Percentiles rank a stretch among this genome's conserved stretches.
phyloP scores from a whole-genome alignment of 768 basidiomycete species.

The Dentipellis sp. region DNA sequence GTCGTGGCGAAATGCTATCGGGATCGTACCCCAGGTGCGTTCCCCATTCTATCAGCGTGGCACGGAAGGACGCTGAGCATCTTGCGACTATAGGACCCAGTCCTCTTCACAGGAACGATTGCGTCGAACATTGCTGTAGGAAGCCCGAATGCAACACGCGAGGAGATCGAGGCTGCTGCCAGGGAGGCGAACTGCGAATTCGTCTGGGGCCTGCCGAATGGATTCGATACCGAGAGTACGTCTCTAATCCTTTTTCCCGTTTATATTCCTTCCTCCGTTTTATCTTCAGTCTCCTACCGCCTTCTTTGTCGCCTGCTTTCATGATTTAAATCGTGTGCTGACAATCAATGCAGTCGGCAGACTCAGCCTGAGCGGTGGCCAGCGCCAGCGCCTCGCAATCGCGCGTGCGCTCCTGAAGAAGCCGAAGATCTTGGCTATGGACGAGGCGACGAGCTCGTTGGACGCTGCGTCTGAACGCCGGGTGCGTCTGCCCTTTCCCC shows the following conservation, averaged over 20 bases:
- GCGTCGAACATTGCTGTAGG: slow-evolving; percentile 94
- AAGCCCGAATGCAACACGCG: slow-evolving; percentile 59
- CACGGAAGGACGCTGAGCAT: neutral
- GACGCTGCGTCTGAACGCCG: slow-evolving; percentile 85
- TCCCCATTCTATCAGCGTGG: neutral
- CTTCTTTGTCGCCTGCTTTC: neutral
- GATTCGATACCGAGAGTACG: slow-evolving; percentile 89
- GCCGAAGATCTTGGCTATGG: slow-evolving; percentile 79
- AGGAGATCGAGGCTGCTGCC: slow-evolving; percentile 83
- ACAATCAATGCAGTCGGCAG: slow-evolving; percentile 42
- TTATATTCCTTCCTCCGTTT: neutral
- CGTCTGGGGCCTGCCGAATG: slow-evolving; percentile 88
- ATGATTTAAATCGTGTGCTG: neutral
- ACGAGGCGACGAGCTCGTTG: slow-evolving; percentile 84
- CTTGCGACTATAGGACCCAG: slow-evolving; percentile 45
- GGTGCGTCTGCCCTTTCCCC: slow-evolving; percentile 26
- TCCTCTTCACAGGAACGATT: slow-evolving; percentile 87
- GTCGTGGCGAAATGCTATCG: slow-evolving; percentile 84
- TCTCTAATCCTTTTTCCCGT: neutral
- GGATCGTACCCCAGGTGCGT: slow-evolving; percentile 80
- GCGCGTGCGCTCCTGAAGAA: slow-evolving; percentile 84
- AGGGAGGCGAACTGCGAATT: slow-evolving; percentile 93
- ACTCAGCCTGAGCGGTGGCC: slow-evolving; percentile 67
- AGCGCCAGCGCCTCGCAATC: slow-evolving; percentile 74
- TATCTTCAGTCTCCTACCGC: neutral